Evolutionary conservation across 805 yeast genomes (phyloP), one percentile per base, ranked within the genome.

Genomic region (Metahyphopichia silvanorum): DNA sequence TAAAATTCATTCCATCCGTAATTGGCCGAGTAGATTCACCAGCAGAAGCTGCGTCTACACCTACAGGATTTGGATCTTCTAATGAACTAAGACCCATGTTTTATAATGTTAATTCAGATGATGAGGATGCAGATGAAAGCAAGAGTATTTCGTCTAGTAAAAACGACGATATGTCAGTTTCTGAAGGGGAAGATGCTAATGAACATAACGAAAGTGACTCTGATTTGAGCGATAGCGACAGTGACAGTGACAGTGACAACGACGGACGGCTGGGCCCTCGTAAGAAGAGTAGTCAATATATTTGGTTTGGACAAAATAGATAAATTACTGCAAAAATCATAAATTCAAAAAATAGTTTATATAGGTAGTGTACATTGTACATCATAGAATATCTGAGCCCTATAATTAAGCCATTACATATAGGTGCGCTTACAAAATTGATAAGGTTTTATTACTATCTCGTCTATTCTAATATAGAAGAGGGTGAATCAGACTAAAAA

Each of bases 221-320:
- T 19, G 38, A 46, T 2, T 47, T 38, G 27, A 44, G 46, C 31
- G 44, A 36, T 28, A 31, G 38, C 8, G 33, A 39, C 16, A 22
- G 29, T 32, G 27, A 29, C 42, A 19, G 31, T 21, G 33, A 22
- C 10, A 29, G 30, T n/a, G 35, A 35, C n/a, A n/a, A n/a, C n/a
- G n/a, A n/a, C n/a, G n/a, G n/a, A n/a, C n/a, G n/a, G n/a, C n/a
- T n/a, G n/a, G n/a, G n/a, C n/a, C n/a, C n/a, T 14, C 8, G 12
- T 7, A 24, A 46, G 27, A 38, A 36, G 23, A 41, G 34, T 10
- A 38, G 39, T 25, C 51, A 50, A 37, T 55, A 55, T 42, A 44
- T 55, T 38, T 64, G 71, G 69, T 60, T 64, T 47, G 69, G 70
- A 8, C 59, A 56, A 42, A 63, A 62, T 39, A n/a, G n/a, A n/a